Evolutionary conservation across 352 stramenopile genomes (phyloP), one percentile per base, ranked within the genome.

Genomic region (Phytophthora brassicae): DNA sequence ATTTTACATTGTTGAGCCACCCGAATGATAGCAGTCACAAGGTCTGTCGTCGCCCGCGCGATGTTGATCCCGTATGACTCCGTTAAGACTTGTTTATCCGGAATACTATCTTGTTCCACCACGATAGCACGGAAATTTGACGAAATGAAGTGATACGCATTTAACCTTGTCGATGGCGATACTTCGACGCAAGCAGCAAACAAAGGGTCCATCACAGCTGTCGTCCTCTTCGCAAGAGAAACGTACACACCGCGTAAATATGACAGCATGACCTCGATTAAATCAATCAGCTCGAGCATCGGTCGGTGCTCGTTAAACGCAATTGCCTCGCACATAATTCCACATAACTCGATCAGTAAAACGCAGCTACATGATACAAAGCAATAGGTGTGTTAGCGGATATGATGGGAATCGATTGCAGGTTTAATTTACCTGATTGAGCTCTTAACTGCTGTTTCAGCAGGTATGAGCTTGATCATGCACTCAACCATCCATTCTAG

Each of bases 281-380:
- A 60, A 29, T 63, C 38, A 41, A 72, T 66, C 20, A 73, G 36
- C 47, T 77, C 64, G 8, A 58, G 44, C 44, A 69, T 47, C 13
- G 69, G 65, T 31, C 50, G 39, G 19, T 58, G 49, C 7, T 77
- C 56, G 36, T 64, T 69, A 9, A 71, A 68, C 17, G 46, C 38
- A 36, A 70, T 56, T 3, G 73, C 33, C 64, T 92, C 79, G 54
- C 77, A 74, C 7, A 87, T 22, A 31, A 92, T 80, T 24, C 79
- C 81, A 28, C 77, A 80, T 6, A 85, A 68, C 38, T 94, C 85
- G 24, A 86, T 83, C 48, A 85, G 46, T 35, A 91, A 46, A 20
- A 94, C 81, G 33, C 77, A 92, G 22, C 84, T 93, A 36, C 41
- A 45, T 31, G 53, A n/a, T n/a, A n/a, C 33, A 58, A 56, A 31